Conservation (phyloP, 108 stramenopile species). For the Mediolabrus comicus region DNA sequence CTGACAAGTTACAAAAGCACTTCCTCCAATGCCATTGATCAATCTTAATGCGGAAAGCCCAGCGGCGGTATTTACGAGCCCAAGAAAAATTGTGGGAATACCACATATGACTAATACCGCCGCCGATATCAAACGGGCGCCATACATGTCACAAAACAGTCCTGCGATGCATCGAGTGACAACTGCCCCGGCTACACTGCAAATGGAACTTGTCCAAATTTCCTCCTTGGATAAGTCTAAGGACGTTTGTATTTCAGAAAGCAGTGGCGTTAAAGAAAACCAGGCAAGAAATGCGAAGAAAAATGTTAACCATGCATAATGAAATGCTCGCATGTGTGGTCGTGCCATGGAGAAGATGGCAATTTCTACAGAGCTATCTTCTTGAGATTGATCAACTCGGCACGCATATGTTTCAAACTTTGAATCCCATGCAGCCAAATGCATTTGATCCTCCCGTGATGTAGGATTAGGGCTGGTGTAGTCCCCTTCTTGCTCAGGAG, state of each 20-base stretch:
- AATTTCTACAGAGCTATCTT: conserved; percentile 60
- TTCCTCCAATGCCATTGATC: conserved; percentile 80
- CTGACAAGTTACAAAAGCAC: conserved; percentile 79
- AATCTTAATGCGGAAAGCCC: conserved; percentile 72
- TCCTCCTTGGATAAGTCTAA: conserved; percentile 56
- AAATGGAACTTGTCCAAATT: conserved; percentile 62
- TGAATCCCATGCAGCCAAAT: conserved; percentile 59
- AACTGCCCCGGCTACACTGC: conserved; percentile 56
- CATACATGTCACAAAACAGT: conserved; percentile 77
- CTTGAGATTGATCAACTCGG: conserved; percentile 52
- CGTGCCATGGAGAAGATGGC: conserved; percentile 39
- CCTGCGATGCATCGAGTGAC: conserved; percentile 68
- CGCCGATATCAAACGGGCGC: conserved; percentile 55
- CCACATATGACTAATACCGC: conserved; percentile 50
- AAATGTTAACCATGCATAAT: conserved; percentile 68
- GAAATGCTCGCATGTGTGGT: conserved; percentile 91
- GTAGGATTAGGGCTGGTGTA: not conserved
- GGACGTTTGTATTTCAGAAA: conserved; percentile 55
- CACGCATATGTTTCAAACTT: conserved; percentile 59
- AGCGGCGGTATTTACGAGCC: conserved; percentile 68
- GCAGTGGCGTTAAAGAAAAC: conserved; percentile 70
- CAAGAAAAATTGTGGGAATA: conserved; percentile 82
- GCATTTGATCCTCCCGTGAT: conserved; percentile 18
- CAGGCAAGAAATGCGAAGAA: conserved; percentile 68
- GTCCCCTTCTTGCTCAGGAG: not conserved